Evolutionary conservation across 192 early-diverging fungal species (phyloP), one percentile per base, ranked within the genome.

Genomic region (Phycomyces nitens): DNA sequence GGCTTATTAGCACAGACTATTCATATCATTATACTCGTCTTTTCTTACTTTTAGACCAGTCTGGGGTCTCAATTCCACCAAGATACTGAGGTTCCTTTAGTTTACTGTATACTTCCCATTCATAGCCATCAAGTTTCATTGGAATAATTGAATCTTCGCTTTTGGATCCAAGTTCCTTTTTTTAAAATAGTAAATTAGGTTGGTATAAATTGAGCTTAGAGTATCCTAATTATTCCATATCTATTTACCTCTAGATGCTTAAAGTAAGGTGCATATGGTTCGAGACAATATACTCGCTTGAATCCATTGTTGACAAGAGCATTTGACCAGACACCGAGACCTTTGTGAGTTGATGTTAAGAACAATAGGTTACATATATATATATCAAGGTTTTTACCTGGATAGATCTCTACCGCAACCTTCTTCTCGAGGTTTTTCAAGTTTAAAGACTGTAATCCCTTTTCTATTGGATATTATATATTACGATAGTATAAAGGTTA

Each of bases 351-450:
- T 38, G 49, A 27, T 5, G 1, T 18, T 60, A 22, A 60, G 27
- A 40, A 38, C 20, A 34, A 34, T 41, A 27, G 12, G 23, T 47
- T 23, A 1, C 20, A 39, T 3, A n/a, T 18, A 44, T 38, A 22
- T 43, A 18, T 29, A 23, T 55, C 40, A 15, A 41, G 44, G 22
- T 4, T 8, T 16, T 56, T 71, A 76, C 74, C 74, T 54, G 74
- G 74, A 24, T 76, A 71, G 12, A 76, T 58, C 27, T 76, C 74
- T 34, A 76, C 65, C 0, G 66, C 68, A 24, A 65, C 68, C 69
- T 64, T 76, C 23, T 64, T 54, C 1, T 54, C 27, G 18, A 54
- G 53, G 18, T 38, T 16, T 5, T 56, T 42, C 4, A 72, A 3
- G 3, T 67, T 67, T 12, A 72, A 10, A 0, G 49, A 34, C 42